Evolutionary conservation across 2,329 filamentous ascomycete species (phyloP).

Genomic region (Thielaviopsis euricoi): DNA sequence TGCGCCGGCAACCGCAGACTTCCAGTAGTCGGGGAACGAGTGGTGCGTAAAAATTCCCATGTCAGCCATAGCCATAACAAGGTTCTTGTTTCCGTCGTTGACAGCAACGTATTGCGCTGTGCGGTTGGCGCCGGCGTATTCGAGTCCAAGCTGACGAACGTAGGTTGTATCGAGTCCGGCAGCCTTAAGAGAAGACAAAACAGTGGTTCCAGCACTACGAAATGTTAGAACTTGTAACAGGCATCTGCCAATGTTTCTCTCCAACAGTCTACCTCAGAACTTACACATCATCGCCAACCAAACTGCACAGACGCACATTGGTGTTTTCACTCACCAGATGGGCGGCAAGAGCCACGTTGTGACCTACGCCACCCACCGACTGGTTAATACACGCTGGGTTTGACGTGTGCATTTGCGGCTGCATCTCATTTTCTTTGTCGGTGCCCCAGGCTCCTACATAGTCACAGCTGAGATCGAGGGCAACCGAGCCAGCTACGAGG

Average conservation of each 20-base stretch:
- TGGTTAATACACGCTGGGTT: constrained; percentile 71
- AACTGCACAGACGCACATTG: constrained; percentile 59
- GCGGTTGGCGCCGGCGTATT: constrained; percentile 35
- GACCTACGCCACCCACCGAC: constrained; percentile 77
- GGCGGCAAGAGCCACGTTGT: constrained; percentile 77
- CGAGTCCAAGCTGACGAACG: constrained; percentile 38
- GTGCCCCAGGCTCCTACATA: constrained; percentile 25
- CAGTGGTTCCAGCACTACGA: constrained; percentile 52
- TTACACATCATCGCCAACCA: constrained; percentile 63
- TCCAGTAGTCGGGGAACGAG: constrained; percentile 40
- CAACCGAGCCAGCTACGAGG: constrained; percentile 81
- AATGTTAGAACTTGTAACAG: too few relatives aligned
- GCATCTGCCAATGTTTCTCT: neutral
- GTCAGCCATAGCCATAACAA: constrained; percentile 89
- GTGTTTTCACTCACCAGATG: constrained; percentile 45
- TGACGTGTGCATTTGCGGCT: constrained; percentile 55
- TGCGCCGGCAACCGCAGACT: constrained; percentile 35
- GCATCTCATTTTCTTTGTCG: constrained; percentile 16
- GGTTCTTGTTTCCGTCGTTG: constrained; percentile 67
- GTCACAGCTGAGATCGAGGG: constrained; percentile 76
- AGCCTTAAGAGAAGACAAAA: constrained; percentile 47
- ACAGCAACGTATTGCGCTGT: constrained; percentile 88
- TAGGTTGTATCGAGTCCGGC: constrained; percentile 48
- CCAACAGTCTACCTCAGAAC: constrained; percentile 14
- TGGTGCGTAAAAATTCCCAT: constrained; percentile 65